phyloP scores from a whole-genome alignment of 495 filamentous ascomycete species.

The Thermochaetoides thermophila region DNA sequence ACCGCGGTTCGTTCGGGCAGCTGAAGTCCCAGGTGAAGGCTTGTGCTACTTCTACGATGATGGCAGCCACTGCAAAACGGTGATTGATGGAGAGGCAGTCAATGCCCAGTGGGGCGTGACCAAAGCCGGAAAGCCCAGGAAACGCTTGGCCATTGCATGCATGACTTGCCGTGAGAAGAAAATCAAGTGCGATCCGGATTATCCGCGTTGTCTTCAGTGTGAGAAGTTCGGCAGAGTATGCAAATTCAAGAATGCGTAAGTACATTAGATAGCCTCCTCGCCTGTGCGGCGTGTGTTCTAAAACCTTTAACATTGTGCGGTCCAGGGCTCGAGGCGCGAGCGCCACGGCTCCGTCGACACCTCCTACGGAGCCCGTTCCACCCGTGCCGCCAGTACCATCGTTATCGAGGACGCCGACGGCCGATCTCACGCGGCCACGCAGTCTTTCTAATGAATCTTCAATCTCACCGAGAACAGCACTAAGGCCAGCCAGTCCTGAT shows the following conservation, averaged over 20 bases:
- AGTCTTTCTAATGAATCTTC: conserved; percentile 28
- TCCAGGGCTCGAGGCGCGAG: too few relatives aligned
- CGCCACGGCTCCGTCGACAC: conserved; percentile 8
- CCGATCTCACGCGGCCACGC: conserved; percentile 20
- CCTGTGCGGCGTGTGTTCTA: too few relatives aligned
- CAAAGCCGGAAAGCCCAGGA: conserved; percentile 82
- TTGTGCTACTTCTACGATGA: conserved; percentile 81
- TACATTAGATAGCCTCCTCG: too few relatives aligned
- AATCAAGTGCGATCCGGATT: conserved; percentile 86
- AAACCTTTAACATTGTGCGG: too few relatives aligned
- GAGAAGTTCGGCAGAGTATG: conserved; percentile 76
- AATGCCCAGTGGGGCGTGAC: conserved; percentile 90
- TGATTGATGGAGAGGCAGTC: conserved; percentile 72
- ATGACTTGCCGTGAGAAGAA: conserved; percentile 90
- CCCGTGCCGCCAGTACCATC: too few relatives aligned
- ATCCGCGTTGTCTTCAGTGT: conserved; percentile 74
- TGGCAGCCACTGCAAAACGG: conserved; percentile 65
- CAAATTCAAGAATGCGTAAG: conserved; percentile 80
- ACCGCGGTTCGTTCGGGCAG: conserved; percentile 41
- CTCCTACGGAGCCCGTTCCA: background rate
- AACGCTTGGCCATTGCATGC: conserved; percentile 78
- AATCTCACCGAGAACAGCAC: conserved; percentile 28
- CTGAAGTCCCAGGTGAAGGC: conserved; percentile 61
- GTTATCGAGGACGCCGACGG: conserved; percentile 11
- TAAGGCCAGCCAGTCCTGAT: conserved; percentile 18